Base-by-base conservation (phyloP, 2,329 filamentous ascomycete species). In the Claviceps arundinis region DNA sequence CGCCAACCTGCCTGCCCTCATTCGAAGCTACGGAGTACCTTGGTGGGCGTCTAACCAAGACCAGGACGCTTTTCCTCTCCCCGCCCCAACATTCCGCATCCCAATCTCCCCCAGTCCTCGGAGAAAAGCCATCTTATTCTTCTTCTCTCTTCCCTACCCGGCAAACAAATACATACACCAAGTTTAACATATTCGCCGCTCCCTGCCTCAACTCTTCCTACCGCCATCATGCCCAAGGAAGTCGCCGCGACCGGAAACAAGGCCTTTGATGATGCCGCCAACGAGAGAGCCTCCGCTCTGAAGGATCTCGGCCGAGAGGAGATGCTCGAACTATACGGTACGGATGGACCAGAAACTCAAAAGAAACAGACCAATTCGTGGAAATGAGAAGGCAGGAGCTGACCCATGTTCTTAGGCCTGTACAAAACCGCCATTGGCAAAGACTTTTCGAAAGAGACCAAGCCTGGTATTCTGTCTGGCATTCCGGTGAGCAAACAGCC, bases 301-400 rank as follows among this genome's bases (percentile, higher is more conserved):
- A 50, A 42, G 5, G 48, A 34, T 24, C 48, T 50, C 40, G n/a
- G 22, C 26, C 37, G 17, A 4, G 40, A 50, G 13, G 9, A 19
- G 3, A n/a, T 43, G 48, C 48, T 50, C 6, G 3, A 50, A 17
- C 26, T 50, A 14, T 50, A 50, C 26, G 48, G 48, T 50, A 50
- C n/a, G 48, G 8, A 13, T 24, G 45, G 4, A 22, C 11, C 0
- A 42, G 6, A n/a, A n/a, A n/a, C n/a, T n/a, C n/a, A 19, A 19
- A 6, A 16, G 8, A 4, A 9, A n/a, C 4, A 17, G 40, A 42
- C 22, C 3, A 30, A 4, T 30, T 30, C 26, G 26, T 30, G 26
- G 16, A 22, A 17, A 42, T 13, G 6, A 37, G 8, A 9, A 17
- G 14, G 34, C 46, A 1, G 14, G 17, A 16, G 47, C 47, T 48